Evolutionary conservation across 495 filamentous ascomycete genomes (phyloP), one percentile per base, ranked within the genome.

Genomic region (Annulohypoxylon stygium): DNA sequence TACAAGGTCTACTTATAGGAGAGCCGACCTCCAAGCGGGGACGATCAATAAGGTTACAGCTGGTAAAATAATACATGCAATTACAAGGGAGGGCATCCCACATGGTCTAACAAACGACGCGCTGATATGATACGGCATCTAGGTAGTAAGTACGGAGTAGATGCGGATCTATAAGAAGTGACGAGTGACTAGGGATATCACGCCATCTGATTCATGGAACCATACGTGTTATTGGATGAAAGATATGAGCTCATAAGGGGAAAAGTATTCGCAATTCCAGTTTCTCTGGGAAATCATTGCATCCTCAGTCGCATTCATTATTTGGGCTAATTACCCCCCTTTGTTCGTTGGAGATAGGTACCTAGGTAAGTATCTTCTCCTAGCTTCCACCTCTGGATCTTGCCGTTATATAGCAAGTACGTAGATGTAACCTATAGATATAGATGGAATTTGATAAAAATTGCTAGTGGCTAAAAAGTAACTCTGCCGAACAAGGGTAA

Each of bases 21-120:
- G 7, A 57, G 30, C 53, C 53, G 30, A 33, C 4, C 14, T 33
- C 53, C 11, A 37, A 57, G 53, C 53, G 53, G 53, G 53, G 48
- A 20, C 20, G 53, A 26, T 37, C 30, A 57, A 57, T 37, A 5
- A n/a, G 25, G 25, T 55, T 55, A 26, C 25, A 33, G 26, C 26
- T 33, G 51, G 26, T 33, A 16, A 16, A 33, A 34, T 16, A 30
- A 30, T 30, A 6, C 5, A 30, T 3, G 30, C 3, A 8, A 5
- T 9, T 55, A 26, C 10, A 16, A 26, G n/a, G 11, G 51, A 55
- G 12, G 12, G 10, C 9, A 53, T 53, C 23, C 5, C 25, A 11
- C 16, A 20, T 20, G 18, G 26, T 30, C 25, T 30, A 14, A 53
- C 48, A n/a, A 30, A 20, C 1, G 11, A 53, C 25, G 20, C 14